phyloP scores from a whole-genome alignment of 257 asterid genomes.

The Gentiana macrophylla region DNA sequence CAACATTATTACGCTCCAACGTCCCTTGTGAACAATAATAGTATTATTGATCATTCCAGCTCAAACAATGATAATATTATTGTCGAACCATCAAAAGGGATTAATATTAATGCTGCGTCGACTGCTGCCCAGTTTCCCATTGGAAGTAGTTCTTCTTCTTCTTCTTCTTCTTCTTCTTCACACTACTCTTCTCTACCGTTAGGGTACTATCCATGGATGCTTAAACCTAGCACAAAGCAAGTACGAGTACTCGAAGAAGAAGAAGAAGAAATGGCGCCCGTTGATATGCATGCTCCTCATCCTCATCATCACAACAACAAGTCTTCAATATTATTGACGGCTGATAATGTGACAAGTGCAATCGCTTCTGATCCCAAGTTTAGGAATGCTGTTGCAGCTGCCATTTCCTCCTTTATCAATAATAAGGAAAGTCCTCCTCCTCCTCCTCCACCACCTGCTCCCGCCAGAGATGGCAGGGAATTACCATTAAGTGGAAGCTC shows the following conservation, averaged over 20 bases:
- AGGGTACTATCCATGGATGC: slow-evolving; percentile 35
- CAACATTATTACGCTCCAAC: slow-evolving; percentile 8
- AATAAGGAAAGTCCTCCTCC: slow-evolving; percentile 46
- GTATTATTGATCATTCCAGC: slow-evolving; percentile 3
- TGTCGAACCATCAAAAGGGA: slow-evolving; percentile 43
- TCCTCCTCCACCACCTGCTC: slow-evolving; percentile 2
- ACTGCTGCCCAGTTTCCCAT: slow-evolving; percentile 28
- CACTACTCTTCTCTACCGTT: slow-evolving; percentile 1
- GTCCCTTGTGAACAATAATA: too few relatives aligned
- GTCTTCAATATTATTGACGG: slow-evolving; percentile 12
- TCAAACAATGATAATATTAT: too few relatives aligned
- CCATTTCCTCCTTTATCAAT: slow-evolving; percentile 70
- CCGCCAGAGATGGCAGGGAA: slow-evolving; percentile 6
- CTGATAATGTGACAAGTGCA: slow-evolving; percentile 57
- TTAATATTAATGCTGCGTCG: slow-evolving; percentile 53
- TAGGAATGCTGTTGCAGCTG: slow-evolving; percentile 90
- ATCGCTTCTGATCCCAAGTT: slow-evolving; percentile 84
- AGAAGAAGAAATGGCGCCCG: too few relatives aligned
- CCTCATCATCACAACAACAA: neutral
- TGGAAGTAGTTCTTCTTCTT: slow-evolving; percentile 10
- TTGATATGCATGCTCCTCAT: too few relatives aligned
- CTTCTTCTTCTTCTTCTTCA: neutral
- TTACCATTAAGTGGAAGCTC: slow-evolving; percentile 1
- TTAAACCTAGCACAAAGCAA: slow-evolving; percentile 16
- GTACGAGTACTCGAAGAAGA: too few relatives aligned